Evolutionary conservation across 202 grass and related monocot species (phyloP).

Genomic region (Saccharum hybrid): DNA sequence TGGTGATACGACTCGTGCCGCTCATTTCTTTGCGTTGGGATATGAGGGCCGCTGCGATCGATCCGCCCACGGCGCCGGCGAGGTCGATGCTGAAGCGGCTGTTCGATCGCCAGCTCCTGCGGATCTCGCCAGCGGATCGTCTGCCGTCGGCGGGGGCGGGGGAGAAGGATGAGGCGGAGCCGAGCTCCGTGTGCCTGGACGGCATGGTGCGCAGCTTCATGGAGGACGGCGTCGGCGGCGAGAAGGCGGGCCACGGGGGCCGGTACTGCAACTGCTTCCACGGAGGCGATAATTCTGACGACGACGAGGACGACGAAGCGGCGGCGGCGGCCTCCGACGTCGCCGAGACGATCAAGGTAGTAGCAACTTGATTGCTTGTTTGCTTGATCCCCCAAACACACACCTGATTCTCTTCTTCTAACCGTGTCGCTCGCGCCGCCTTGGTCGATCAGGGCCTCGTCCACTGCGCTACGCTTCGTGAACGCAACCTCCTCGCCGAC

Average conservation of each 20-base stretch:
- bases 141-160: conserved; percentile 27
- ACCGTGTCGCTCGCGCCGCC: not conserved
- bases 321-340: conserved; percentile 49
- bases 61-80: conserved; percentile 39
- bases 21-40: not conserved
- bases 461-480: conserved; percentile 66
- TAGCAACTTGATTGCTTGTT: not conserved
- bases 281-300: conserved; percentile 63
- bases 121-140: conserved; percentile 65
- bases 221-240: conserved; percentile 52
- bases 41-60: conserved; percentile 58
- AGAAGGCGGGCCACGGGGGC: conserved; percentile 54
- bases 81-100: conserved; percentile 76
- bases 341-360: conserved; percentile 79
- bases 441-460: conserved; percentile 59
- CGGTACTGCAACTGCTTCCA: conserved; percentile 79
- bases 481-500: conserved; percentile 85
- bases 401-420: not conserved
- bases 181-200: conserved; percentile 71
- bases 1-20: not conserved
- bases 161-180: conserved; percentile 49
- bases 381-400: too few species aligned
- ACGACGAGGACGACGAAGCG: conserved; percentile 44
- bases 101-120: conserved; percentile 72
- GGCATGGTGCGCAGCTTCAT: conserved; percentile 82